These are phyloP conservation scores for Euphorbia peplus DNA, from an alignment of 345 rosid species.

Conservation along the genomic window DNA sequence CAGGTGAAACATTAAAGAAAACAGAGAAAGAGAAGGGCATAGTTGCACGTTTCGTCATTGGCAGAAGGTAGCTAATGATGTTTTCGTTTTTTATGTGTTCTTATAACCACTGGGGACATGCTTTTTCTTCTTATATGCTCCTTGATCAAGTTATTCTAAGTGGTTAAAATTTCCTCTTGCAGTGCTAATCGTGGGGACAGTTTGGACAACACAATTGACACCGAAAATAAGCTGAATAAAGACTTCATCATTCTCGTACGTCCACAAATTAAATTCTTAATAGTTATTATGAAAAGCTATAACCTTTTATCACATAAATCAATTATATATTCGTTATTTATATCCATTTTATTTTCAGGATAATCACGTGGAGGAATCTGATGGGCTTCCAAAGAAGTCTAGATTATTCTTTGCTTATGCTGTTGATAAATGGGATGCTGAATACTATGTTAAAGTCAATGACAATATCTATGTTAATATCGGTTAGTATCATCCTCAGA, in stretches of 20 bases:
- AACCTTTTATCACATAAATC: no score
- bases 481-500: slow-evolving; percentile 28
- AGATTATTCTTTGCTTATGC: slow-evolving; percentile 50
- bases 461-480: slow-evolving; percentile 72
- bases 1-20: slow-evolving; percentile 26
- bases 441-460: slow-evolving; percentile 67
- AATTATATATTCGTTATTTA: slow-evolving; percentile 3
- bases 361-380: slow-evolving; percentile 52
- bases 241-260: slow-evolving; percentile 74
- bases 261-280: slow-evolving; percentile 14
- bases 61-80: slow-evolving; percentile 19
- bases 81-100: background rate
- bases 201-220: slow-evolving; percentile 55
- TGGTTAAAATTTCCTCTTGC: slow-evolving; percentile 9
- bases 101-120: background rate
- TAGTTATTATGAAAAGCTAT: background rate
- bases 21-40: slow-evolving; percentile 25
- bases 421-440: slow-evolving; percentile 64
- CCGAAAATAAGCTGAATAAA: slow-evolving; percentile 57
- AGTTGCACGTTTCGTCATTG: slow-evolving; percentile 30
- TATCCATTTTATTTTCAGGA: slow-evolving; percentile 32
- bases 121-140: background rate
- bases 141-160: background rate
- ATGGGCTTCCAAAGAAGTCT: slow-evolving; percentile 47
- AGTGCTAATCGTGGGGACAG: slow-evolving; percentile 56